Evolutionary conservation across 345 rosid genomes (phyloP), one percentile per base, ranked within the genome.

Genomic region (Cardiospermum halicacabum): DNA sequence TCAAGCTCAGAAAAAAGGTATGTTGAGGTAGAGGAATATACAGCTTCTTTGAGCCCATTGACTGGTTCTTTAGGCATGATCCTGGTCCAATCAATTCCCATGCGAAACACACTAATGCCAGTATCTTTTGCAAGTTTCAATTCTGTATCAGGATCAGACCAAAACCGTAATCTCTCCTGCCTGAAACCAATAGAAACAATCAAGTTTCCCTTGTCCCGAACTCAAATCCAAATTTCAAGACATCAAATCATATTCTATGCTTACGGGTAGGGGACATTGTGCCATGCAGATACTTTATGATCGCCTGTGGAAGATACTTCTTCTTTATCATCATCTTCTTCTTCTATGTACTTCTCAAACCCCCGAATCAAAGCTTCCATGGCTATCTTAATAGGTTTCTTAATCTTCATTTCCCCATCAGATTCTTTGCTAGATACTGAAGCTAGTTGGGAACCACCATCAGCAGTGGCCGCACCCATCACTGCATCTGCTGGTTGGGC

Each of bases 141-240:
- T 78, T 93, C 98, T 21, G 74, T 78, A 54, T 89, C 98, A 76
- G 98, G 98, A 74, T 93, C 98, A 74, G 92, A 81, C 98, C 98
- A 93, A 81, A 93, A 93, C 69, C 74, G 91, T 28, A 93, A 80
- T 62, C 97, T 93, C 64, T 93, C 94, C 85, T 83, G 82, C 80
- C 98, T 88, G 84, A 68, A 80, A 77, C 57, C 58, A 70, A 68
- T 70, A 47, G 43, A 28, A 19, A 45, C 13, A 31, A 51, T 32
- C 21, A 62, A 32, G 31, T 30, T 28, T 39, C 16, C 55, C 18
- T 47, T 28, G 13, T n/a, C 30, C 27, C 54, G 25, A 50, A 50
- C 59, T 25, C 22, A 57, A 4, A 24, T 22, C 37, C 26, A 37
- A 63, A 64, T 30, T 60, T 36, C 53, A 67, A 56, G 54, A 40